A percentile compares a stretch with the other conserved stretches of the same genome.
These are phyloP conservation scores for Fraxinus xanthoxyloides DNA, from an alignment of 305 asterid species.

Conservation along the genomic window DNA sequence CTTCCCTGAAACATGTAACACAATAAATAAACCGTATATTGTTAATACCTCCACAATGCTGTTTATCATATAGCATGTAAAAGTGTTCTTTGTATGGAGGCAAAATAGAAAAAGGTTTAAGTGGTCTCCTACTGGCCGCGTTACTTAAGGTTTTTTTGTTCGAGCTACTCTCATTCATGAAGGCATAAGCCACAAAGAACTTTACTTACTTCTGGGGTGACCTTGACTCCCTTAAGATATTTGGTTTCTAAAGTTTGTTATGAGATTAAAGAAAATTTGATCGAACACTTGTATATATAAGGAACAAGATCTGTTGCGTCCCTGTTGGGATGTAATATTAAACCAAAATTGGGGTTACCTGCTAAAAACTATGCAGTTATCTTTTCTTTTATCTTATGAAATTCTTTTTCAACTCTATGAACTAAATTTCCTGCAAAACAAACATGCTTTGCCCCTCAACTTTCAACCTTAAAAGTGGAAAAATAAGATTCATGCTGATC, in stretches of 20 bases:
- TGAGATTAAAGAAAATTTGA: neutral
- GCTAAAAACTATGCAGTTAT: neutral
- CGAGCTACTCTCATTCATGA: neutral
- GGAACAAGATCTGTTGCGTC: neutral
- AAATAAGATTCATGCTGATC: neutral
- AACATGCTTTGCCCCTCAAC: neutral
- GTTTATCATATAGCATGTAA: neutral
- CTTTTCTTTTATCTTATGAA: neutral
- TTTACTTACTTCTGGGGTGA: neutral
- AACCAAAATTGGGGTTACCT: too few species aligned
- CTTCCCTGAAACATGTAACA: neutral
- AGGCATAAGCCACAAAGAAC: neutral
- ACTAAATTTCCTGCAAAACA: neutral
- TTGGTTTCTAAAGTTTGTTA: neutral
- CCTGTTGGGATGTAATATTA: too few species aligned
- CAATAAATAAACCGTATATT: neutral
- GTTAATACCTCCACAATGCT: neutral
- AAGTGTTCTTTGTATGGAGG: neutral
- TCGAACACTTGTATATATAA: conserved; percentile 4
- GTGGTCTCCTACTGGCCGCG: neutral
- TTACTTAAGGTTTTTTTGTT: neutral
- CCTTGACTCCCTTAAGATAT: neutral
- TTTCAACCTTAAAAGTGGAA: conserved; percentile 10
- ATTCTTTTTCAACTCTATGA: neutral
- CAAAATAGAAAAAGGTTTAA: neutral